phyloP scores from a whole-genome alignment of 129 eudicot genomes.

The Chrysanthemum lavandulifolium region DNA sequence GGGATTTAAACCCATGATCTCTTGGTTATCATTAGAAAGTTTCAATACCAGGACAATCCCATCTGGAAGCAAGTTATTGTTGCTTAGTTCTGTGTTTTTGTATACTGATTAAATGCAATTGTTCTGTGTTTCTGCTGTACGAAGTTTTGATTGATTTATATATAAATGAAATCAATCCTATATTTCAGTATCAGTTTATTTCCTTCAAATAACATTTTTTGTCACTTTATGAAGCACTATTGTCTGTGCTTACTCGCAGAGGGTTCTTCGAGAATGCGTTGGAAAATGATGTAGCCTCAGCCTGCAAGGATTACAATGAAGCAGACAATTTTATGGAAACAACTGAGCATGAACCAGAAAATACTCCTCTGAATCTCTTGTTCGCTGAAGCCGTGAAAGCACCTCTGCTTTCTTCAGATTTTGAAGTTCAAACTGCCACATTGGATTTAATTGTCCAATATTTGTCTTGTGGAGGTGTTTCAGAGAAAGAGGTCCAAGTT shows the following conservation, averaged over 20 bases:
- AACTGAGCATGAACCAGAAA: slow-evolving; percentile 41
- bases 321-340: slow-evolving; percentile 71
- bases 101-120: background rate
- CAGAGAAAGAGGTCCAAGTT: slow-evolving; percentile 55
- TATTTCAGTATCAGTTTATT: slow-evolving; percentile 7
- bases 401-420: slow-evolving; percentile 85
- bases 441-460: slow-evolving; percentile 56
- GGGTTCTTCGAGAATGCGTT: slow-evolving; percentile 64
- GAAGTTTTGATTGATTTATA: background rate
- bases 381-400: slow-evolving; percentile 97
- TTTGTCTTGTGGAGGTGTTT: slow-evolving; percentile 60
- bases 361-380: slow-evolving; percentile 59
- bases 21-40: slow-evolving; percentile 1
- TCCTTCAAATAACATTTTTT: slow-evolving; percentile 15
- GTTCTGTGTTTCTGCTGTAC: background rate
- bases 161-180: background rate
- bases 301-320: slow-evolving; percentile 39
- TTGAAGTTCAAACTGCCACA: slow-evolving; percentile 74
- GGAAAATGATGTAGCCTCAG: slow-evolving; percentile 36
- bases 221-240: slow-evolving; percentile 51
- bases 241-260: slow-evolving; percentile 76
- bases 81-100: background rate
- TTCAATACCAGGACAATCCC: background rate
- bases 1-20: slow-evolving; percentile 2
- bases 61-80: slow-evolving; percentile 10